Base-by-base conservation (phyloP, 306 rosid genomes). In the Mimosa bimucronata region DNA sequence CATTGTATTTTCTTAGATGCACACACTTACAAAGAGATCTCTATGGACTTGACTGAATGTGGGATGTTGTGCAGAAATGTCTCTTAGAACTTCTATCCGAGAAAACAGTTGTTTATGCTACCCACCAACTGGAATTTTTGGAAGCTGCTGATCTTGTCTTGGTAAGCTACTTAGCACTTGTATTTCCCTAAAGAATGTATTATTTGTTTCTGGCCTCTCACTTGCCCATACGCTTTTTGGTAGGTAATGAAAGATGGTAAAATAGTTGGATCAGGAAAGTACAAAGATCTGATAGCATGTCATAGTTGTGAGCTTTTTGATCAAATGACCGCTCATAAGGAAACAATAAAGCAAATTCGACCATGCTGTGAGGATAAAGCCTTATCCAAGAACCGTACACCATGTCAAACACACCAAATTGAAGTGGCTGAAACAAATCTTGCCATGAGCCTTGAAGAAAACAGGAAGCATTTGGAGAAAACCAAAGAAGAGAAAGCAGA, bases 111-210 rank as follows among this genome's bases (percentile, higher is more conserved):
- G 82, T 94, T 71, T 94, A 92, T 80, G 90, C 97, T 55, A 94
- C 98, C 12, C 95, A 94, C 82, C 98, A 94, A 64, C 81, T 94
- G 79, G 97, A 94, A 80, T 94, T 94, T 83, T 77, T 94, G 71
- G 95, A 90, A 84, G 95, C 88, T 38, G 94, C 97, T 0, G 98
- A 94, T 78, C 83, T 91, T 60, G 84, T 94, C 67, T 72, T 94
- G 85, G 98, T 91, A 83, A 84, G 92, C 73, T 74, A 42, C 21
- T 65, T 41, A 77, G 37, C 76, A 57, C 60, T 77, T 79, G 2
- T 42, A 42, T 57, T 60, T 66, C 40, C 70, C 14, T 10, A 66
- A n/a, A 31, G 70, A 72, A 67, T 45, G 41, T 41, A 13, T 77
- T 23, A 31, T 10, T 2, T 67, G 44, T 80, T 13, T 78, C 75